phyloP scores from a whole-genome alignment of 1,284 basidiomycete species.

The Melanopsichium pennsylvanicum region DNA sequence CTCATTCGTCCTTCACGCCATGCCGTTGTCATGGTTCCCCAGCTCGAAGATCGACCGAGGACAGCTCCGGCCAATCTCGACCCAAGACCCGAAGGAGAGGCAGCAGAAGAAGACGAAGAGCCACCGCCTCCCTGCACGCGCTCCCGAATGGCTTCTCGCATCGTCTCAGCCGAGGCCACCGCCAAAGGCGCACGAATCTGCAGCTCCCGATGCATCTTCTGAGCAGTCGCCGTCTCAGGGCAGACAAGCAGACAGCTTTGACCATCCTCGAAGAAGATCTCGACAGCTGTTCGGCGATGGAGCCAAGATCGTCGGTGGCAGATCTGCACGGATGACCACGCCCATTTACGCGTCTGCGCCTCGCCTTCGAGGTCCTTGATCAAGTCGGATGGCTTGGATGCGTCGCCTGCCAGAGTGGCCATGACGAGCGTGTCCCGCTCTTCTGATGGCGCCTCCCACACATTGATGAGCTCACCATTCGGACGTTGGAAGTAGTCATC shows the following conservation, averaged over 20 bases:
- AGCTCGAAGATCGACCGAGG: conserved; percentile 38
- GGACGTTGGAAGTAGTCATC: conserved; percentile 90
- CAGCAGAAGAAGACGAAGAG: conserved; percentile 3
- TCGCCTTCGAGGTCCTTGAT: conserved; percentile 41
- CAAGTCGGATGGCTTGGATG: conserved; percentile 65
- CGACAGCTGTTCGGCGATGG: conserved; percentile 57
- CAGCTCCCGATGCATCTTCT: conserved; percentile 48
- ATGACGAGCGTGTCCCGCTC: conserved; percentile 70
- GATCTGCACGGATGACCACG: conserved; percentile 46
- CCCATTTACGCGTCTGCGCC: conserved; percentile 52
- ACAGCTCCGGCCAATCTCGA: conserved; percentile 52
- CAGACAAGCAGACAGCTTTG: conserved; percentile 64
- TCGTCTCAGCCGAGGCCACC: conserved; percentile 44
- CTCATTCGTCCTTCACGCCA: conserved; percentile 61
- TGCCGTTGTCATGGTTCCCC: conserved; percentile 56
- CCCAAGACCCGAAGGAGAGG: conserved; percentile 23
- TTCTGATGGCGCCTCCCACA: conserved; percentile 81
- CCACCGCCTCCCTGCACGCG: not conserved
- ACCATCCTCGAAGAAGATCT: conserved; percentile 65
- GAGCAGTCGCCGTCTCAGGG: conserved; percentile 38
- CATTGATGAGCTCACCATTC: conserved; percentile 87
- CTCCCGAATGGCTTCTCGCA: conserved; percentile 47
- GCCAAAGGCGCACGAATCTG: conserved; percentile 46
- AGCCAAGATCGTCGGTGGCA: conserved; percentile 54
- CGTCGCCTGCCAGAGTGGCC: conserved; percentile 74